phyloP scores from a whole-genome alignment of 108 stramenopile genomes.

The Nannochloropsis oceanica region DNA sequence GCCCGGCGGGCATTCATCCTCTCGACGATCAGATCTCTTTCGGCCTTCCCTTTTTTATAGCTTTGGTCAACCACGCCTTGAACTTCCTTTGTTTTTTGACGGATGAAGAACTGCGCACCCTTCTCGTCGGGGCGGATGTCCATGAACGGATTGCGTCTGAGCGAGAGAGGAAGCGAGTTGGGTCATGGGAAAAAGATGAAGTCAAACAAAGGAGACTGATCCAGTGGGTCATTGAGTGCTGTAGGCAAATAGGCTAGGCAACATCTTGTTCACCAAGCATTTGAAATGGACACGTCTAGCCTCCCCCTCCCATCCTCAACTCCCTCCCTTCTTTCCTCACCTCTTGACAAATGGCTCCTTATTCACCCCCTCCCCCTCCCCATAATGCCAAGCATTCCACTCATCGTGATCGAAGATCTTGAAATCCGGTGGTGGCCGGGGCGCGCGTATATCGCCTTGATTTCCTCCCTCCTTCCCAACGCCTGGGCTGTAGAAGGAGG shows the following conservation, averaged over 20 bases:
- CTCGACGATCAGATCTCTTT: not conserved
- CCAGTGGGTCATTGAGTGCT: too few species aligned
- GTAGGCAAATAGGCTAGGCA: too few species aligned
- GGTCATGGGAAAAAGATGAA: not conserved
- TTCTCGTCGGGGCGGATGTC: not conserved
- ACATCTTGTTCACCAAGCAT: too few species aligned
- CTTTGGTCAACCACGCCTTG: not conserved
- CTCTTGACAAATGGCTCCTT: not conserved
- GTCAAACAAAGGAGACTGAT: not conserved
- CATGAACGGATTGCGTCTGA: not conserved
- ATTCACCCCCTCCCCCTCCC: not conserved
- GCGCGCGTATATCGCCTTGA: not conserved
- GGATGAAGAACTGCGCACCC: not conserved
- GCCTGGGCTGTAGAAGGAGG: not conserved
- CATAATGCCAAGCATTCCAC: not conserved
- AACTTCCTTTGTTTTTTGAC: not conserved
- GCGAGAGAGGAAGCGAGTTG: not conserved
- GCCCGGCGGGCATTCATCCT: not conserved
- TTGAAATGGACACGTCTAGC: not conserved
- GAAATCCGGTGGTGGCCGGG: not conserved
- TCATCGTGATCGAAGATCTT: not conserved
- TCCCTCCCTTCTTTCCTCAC: not conserved
- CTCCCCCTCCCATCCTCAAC: not conserved
- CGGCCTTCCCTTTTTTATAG: not conserved
- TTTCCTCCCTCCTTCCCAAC: not conserved